These are phyloP conservation scores for Boletus rubroflammeus DNA, from an alignment of 768 basidiomycete species.

Conservation along the genomic window DNA sequence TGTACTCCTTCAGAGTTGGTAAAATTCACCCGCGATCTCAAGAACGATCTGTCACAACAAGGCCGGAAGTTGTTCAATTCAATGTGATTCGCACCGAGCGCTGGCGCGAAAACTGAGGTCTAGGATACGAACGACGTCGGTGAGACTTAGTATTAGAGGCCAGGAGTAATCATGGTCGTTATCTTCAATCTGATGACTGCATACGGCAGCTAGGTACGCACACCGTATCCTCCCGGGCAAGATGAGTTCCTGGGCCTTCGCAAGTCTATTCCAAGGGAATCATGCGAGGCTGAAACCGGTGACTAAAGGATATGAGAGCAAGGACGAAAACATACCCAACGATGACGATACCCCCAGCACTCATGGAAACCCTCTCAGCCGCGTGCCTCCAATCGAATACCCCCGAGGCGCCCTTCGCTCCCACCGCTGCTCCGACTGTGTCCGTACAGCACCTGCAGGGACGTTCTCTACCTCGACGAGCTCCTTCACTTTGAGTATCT, in stretches of 20 bases:
- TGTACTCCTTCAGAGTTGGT: neutral
- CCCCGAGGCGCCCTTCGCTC: slow-evolving; percentile 68
- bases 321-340: slow-evolving; percentile 3
- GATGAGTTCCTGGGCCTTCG: neutral
- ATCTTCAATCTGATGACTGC: neutral
- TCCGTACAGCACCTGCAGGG: slow-evolving; percentile 58
- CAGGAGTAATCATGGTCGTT: neutral
- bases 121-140: neutral
- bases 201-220: neutral
- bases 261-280: neutral
- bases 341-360: neutral
- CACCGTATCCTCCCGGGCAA: neutral
- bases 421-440: slow-evolving; percentile 62
- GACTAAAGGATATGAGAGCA: neutral
- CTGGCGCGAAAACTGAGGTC: neutral
- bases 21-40: neutral
- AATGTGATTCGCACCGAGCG: neutral
- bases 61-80: neutral
- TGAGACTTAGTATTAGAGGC: neutral
- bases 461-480: slow-evolving; percentile 88
- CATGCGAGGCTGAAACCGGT: neutral
- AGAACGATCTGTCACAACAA: neutral
- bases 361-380: slow-evolving; percentile 23
- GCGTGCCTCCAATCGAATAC: slow-evolving; percentile 51
- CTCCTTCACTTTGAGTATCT: slow-evolving; percentile 87